phyloP scores from a whole-genome alignment of 352 stramenopile species.

The Globisporangium alternatum region DNA sequence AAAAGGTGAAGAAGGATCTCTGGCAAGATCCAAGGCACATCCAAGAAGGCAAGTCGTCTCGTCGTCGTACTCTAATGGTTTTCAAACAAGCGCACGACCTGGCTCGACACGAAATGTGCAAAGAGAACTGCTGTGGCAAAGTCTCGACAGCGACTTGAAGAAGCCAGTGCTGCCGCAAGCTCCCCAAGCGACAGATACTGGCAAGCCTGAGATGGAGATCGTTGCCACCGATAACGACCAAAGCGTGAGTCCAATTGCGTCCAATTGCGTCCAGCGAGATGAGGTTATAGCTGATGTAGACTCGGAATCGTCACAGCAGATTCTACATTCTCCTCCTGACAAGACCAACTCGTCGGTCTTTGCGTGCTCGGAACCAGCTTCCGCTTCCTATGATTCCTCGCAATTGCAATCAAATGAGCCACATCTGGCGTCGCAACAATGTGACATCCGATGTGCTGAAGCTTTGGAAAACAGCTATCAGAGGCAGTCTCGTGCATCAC shows the following conservation, averaged over 20 bases:
- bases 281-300: too few relatives aligned
- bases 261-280: background rate
- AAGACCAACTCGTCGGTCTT: background rate
- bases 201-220: background rate
- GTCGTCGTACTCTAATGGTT: conserved; percentile 1
- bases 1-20: background rate
- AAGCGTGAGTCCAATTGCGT: background rate
- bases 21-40: background rate
- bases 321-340: background rate
- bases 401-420: background rate
- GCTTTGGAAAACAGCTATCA: background rate
- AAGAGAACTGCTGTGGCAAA: conserved; percentile 10
- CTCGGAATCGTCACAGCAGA: background rate
- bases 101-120: background rate
- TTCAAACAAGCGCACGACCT: background rate
- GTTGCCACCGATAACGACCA: background rate
- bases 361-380: background rate
- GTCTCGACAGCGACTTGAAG: conserved; percentile 14
- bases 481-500: background rate
- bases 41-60: background rate
- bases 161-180: background rate
- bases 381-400: background rate
- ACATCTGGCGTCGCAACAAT: background rate
- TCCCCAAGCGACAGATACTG: background rate
- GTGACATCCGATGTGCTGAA: background rate